Percentiles rank a stretch among this genome's conserved stretches.
Conservation (phyloP, 306 rosid genomes). For the Cicer bijugum region DNA sequence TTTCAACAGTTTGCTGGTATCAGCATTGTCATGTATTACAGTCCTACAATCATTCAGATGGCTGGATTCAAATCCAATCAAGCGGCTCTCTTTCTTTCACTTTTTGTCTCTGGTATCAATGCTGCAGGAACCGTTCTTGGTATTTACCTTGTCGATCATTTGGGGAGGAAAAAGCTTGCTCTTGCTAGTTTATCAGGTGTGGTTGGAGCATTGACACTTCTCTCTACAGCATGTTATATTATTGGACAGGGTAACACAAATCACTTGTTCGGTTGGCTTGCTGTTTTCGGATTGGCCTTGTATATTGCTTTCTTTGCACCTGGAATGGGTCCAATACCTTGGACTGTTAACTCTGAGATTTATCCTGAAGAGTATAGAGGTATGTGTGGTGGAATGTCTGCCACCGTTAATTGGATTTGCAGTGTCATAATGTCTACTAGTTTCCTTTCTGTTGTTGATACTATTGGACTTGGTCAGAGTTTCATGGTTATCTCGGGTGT, state of each 20-base stretch:
- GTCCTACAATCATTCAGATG: conserved; percentile 47
- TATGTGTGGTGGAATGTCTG: too few relatives aligned
- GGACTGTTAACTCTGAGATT: too few relatives aligned
- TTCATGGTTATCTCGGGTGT: conserved; percentile 62
- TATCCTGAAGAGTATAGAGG: too few relatives aligned
- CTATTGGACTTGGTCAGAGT: conserved; percentile 60
- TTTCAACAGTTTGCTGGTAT: conserved; percentile 46
- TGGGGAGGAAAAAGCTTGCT: conserved; percentile 61
- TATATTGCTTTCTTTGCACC: too few relatives aligned
- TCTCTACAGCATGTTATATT: conserved; percentile 51
- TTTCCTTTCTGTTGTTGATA: conserved; percentile 64
- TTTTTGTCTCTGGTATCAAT: conserved; percentile 66
- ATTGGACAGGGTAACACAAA: conserved; percentile 47
- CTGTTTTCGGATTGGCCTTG: too few relatives aligned
- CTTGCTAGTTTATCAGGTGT: conserved; percentile 64
- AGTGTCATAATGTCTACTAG: conserved; percentile 65
- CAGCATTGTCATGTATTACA: too few relatives aligned
- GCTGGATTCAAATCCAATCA: conserved; percentile 69
- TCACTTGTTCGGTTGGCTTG: not conserved
- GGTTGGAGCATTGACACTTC: conserved; percentile 51
- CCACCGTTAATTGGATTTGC: conserved; percentile 50
- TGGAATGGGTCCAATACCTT: too few relatives aligned
- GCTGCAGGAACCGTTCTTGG: conserved; percentile 54
- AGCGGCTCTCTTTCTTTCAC: conserved; percentile 67
- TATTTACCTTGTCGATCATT: conserved; percentile 45